A percentile compares a stretch with the other conserved stretches of the same genome.
Evolutionary conservation across 495 filamentous ascomycete species (phyloP).

Genomic region (Hypoxylon intermedium): DNA sequence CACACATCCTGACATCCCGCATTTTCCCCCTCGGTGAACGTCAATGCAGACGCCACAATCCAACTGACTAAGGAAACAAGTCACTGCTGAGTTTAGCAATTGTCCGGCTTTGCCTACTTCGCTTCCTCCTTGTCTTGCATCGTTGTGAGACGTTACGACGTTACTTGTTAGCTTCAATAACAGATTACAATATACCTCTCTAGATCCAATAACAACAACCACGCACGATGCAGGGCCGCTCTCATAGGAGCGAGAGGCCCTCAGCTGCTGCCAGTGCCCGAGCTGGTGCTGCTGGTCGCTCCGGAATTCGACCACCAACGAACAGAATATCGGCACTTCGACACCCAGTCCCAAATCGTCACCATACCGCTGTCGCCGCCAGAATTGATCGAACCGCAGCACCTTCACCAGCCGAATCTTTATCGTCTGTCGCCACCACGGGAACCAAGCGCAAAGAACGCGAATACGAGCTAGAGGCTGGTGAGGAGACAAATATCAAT

Average conservation of each 20-base stretch:
- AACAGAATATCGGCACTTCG: constrained; percentile 36
- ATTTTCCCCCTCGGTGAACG: constrained; percentile 2
- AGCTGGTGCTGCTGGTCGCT: constrained; percentile 21
- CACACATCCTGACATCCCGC: no score
- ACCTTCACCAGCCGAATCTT: constrained; percentile 70
- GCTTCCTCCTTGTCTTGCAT: background rate
- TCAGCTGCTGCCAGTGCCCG: constrained; percentile 35
- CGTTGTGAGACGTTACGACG: background rate
- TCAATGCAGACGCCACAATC: background rate
- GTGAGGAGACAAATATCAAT: constrained; percentile 93
- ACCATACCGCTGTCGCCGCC: constrained; percentile 37
- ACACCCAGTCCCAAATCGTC: constrained; percentile 29
- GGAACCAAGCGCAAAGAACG: constrained; percentile 80
- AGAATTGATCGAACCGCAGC: constrained; percentile 54
- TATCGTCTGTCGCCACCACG: constrained; percentile 60
- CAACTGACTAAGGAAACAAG: constrained; percentile 2
- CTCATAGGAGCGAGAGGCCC: constrained; percentile 40
- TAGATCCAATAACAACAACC: background rate
- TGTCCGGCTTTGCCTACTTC: background rate
- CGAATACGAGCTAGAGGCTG: constrained; percentile 75
- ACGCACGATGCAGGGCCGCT: constrained; percentile 42
- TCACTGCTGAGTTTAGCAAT: background rate
- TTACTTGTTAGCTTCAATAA: constrained; percentile 29
- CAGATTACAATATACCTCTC: constrained; percentile 25
- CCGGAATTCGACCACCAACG: constrained; percentile 43